Conservation (phyloP, 2,329 filamentous ascomycete species). For the Falciphora oryzae region DNA sequence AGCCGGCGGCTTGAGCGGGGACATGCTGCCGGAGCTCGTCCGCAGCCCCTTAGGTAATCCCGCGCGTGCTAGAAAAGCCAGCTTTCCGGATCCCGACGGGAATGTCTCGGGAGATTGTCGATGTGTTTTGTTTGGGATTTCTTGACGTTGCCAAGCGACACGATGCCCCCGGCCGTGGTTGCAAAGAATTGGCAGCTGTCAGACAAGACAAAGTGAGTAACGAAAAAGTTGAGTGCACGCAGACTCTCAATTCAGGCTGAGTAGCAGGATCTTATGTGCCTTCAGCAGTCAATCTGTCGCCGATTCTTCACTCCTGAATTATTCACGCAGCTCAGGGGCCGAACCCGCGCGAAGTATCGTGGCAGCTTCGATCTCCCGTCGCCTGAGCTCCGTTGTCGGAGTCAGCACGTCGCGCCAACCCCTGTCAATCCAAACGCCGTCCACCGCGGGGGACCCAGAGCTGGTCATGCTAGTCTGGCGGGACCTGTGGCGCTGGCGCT, state of each 20-base stretch:
- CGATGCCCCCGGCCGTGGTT: neutral
- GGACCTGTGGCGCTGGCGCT: neutral
- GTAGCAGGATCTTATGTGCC: neutral
- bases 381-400: neutral
- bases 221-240: neutral
- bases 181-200: neutral
- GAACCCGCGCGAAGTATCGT: neutral
- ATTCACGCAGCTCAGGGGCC: neutral
- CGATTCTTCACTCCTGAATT: neutral
- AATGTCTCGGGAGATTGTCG: no score
- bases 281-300: neutral
- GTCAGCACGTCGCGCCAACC: neutral
- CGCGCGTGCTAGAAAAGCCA: slow-evolving; percentile 4
- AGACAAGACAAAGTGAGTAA: neutral
- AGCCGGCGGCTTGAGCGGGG: slow-evolving; percentile 8
- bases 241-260: neutral
- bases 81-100: slow-evolving; percentile 7
- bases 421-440: no score
- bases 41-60: slow-evolving; percentile 10
- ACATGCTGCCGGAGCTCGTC: slow-evolving; percentile 8
- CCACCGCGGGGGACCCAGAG: no score
- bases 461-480: neutral
- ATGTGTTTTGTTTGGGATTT: neutral
- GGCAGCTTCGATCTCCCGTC: neutral
- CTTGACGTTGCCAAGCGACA: neutral